These are phyloP conservation scores for Venturia asperata DNA, from an alignment of 2,329 filamentous ascomycete species.

Conservation along the genomic window DNA sequence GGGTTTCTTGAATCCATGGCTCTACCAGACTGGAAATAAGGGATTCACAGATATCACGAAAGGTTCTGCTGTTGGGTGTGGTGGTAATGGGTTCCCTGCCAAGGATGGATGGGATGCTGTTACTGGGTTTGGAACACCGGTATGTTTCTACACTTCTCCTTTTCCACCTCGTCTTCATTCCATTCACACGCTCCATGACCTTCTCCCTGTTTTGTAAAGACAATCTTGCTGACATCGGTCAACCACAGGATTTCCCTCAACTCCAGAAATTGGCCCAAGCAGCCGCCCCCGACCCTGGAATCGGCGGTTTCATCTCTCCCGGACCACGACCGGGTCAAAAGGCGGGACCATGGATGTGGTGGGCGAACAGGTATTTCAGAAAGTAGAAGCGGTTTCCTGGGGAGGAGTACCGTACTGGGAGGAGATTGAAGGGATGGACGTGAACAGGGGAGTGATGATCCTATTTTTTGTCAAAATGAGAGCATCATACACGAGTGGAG, in stretches of 20 bases:
- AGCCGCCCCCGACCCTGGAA: not conserved
- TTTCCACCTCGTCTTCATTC: not conserved
- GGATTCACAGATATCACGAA: slow-evolving; percentile 28
- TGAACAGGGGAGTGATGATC: too few relatives aligned
- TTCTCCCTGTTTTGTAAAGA: too few relatives aligned
- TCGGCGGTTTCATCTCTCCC: slow-evolving; percentile 3
- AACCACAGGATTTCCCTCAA: not conserved
- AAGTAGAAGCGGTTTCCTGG: not conserved
- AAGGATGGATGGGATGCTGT: slow-evolving; percentile 42
- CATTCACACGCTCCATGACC: not conserved
- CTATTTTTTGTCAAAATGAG: too few relatives aligned
- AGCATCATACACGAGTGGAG: too few relatives aligned
- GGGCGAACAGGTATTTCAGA: not conserved
- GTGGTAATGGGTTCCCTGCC: slow-evolving; percentile 24
- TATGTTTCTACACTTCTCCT: not conserved
- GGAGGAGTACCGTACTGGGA: too few relatives aligned
- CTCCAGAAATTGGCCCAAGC: slow-evolving; percentile 1
- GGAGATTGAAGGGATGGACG: too few relatives aligned
- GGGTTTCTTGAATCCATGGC: slow-evolving; percentile 51
- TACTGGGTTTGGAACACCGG: slow-evolving; percentile 44
- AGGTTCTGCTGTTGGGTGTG: slow-evolving; percentile 32
- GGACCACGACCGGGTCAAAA: not conserved
- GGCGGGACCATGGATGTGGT: not conserved
- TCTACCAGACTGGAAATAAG: slow-evolving; percentile 34
- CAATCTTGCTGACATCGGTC: too few relatives aligned